Evolutionary conservation across 805 yeast genomes (phyloP), one percentile per base, ranked within the genome.

Genomic region (Brettanomyces bruxellensis): DNA sequence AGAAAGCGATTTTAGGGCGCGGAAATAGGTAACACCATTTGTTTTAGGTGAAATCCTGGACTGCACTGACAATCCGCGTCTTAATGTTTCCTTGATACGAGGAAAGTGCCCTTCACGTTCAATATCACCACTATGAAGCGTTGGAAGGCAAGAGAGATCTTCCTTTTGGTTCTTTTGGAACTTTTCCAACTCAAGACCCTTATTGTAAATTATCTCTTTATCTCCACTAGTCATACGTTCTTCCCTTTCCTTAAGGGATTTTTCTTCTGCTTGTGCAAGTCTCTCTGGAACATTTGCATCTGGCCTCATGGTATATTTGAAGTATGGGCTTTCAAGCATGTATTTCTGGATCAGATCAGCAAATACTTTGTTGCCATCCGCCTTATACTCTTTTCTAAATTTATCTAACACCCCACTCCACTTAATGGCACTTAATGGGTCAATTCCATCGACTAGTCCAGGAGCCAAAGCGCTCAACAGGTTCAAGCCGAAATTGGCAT

Each of bases 401-500:
- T 70, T 67, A 4, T 58, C 52, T 36, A 91, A 66, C 23, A 77
- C 69, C 9, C 70, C 71, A 52, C 85, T 84, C 65, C 86, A 84
- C 46, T 80, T 79, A 43, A 93, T 65, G 3, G 75, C 55, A 11
- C 78, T 74, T 53, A 91, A 69, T 2, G 95, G 95, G 62, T 87
- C 86, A n/a, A 78, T 75, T 23, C 77, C 78, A 60, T 88, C 88
- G 44, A 85, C 81, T 86, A 96, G 89, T 8, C 87, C 80, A 7
- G 95, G 86, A n/a, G 86, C 75, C 7, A 93, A 51, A 1, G 87
- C 74, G 59, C 79, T 79, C 34, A 91, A 69, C 41, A 91, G 61
- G 35, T 80, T 80, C 69, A 93, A 68, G 9, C 99, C 99, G 68
- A 88, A 93, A 49, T 86, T 86, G 0, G 98, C 82, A 54, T 83